A percentile compares a stretch with the other conserved stretches of the same genome.
Evolutionary conservation across 2,329 filamentous ascomycete genomes (phyloP).

Genomic region (Penicillium sp.): DNA sequence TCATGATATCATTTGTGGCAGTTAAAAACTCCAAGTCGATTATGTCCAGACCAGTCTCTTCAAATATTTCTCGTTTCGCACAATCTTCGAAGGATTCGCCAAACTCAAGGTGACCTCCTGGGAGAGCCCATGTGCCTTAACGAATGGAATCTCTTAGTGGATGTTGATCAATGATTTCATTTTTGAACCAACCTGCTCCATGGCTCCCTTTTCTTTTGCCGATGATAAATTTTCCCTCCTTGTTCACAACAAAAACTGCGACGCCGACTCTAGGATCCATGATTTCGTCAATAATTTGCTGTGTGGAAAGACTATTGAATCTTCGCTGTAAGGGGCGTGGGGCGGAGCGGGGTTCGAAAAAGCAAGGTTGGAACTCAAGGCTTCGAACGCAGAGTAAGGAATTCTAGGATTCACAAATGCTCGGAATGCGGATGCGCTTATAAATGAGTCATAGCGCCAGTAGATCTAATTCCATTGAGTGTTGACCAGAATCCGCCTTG

Average conservation of each 20-base stretch:
- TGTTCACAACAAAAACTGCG: slow-evolving; percentile 49
- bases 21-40: slow-evolving; percentile 55
- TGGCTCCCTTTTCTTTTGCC: slow-evolving; percentile 50
- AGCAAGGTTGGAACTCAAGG: background rate
- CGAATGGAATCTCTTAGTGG: background rate
- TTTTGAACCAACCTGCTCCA: slow-evolving; percentile 43
- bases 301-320: background rate
- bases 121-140: slow-evolving; percentile 63
- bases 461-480: no score
- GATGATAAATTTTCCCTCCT: slow-evolving; percentile 46
- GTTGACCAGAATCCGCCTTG: background rate
- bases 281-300: background rate
- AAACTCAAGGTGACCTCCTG: slow-evolving; percentile 74
- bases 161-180: background rate
- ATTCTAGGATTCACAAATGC: background rate
- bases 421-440: background rate
- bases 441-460: background rate
- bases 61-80: slow-evolving; percentile 65
- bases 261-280: slow-evolving; percentile 47
- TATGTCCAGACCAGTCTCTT: slow-evolving; percentile 68
- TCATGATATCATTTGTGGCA: slow-evolving; percentile 68
- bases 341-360: background rate
- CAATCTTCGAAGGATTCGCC: slow-evolving; percentile 64
- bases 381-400: background rate
- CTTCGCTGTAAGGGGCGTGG: background rate